These are phyloP conservation scores for Exophiala sp. DNA, from an alignment of 2,329 filamentous ascomycete genomes.

Conservation along the genomic window DNA sequence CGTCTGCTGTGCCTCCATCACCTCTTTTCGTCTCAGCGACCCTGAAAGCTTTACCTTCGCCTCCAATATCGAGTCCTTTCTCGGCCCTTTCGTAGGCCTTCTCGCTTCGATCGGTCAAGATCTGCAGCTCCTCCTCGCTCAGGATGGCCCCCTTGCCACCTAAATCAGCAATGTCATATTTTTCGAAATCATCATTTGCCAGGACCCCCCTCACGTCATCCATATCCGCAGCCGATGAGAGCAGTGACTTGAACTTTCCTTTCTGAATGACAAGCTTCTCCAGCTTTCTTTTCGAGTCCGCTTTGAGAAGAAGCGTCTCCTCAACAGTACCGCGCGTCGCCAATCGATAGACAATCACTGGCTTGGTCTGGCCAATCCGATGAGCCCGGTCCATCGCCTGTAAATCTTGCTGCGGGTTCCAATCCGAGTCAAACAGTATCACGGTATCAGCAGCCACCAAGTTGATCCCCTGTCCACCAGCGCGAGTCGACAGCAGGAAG, in stretches of 20 bases:
- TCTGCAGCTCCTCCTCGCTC: constrained; percentile 67
- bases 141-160: constrained; percentile 50
- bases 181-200: constrained; percentile 55
- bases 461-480: constrained; percentile 93
- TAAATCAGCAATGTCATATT: constrained; percentile 47
- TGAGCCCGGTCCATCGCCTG: constrained; percentile 95
- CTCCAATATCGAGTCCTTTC: constrained; percentile 66
- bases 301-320: constrained; percentile 75
- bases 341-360: constrained; percentile 88
- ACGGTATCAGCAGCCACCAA: constrained; percentile 87
- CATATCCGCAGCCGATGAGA: constrained; percentile 35
- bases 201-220: constrained; percentile 24
- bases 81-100: constrained; percentile 68
- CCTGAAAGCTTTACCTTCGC: constrained; percentile 53
- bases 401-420: constrained; percentile 95
- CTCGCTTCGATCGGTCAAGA: constrained; percentile 68
- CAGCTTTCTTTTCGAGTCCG: constrained; percentile 82
- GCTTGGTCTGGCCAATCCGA: constrained; percentile 84
- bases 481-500: constrained; percentile 83
- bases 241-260: constrained; percentile 68
- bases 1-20: constrained; percentile 29
- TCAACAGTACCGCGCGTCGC: constrained; percentile 92
- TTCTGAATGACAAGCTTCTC: constrained; percentile 97
- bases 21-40: constrained; percentile 73
- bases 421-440: constrained; percentile 82